These are phyloP conservation scores for Paraglomus brasilianum DNA, from an alignment of 192 early-diverging fungal genomes.

Conservation along the genomic window DNA sequence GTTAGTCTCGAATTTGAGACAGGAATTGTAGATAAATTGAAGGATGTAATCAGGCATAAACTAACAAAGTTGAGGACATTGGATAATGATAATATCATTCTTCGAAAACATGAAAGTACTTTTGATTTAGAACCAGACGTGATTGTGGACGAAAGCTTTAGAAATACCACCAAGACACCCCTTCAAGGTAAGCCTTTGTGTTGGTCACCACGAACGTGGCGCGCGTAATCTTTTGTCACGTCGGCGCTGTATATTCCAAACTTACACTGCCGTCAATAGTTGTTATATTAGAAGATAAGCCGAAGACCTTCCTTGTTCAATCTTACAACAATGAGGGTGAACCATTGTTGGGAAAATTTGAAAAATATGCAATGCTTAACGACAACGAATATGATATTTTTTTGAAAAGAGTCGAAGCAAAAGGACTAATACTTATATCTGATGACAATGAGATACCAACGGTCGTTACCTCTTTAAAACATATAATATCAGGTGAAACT, in stretches of 20 bases:
- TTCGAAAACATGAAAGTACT: too few species aligned
- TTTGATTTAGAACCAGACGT: neutral
- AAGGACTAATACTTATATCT: neutral
- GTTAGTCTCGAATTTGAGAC: too few species aligned
- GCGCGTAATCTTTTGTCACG: neutral
- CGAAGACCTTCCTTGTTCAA: constrained; percentile 13
- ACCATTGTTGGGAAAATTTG: neutral
- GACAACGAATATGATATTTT: neutral
- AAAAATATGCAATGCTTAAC: constrained; percentile 13
- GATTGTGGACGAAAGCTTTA: neutral
- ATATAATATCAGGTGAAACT: neutral
- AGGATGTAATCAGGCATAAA: too few species aligned
- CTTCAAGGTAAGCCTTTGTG: constrained; percentile 6
- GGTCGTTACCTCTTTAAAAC: neutral
- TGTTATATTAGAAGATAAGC: neutral
- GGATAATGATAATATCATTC: too few species aligned
- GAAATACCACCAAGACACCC: neutral
- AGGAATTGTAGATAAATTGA: too few species aligned
- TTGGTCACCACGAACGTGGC: constrained; percentile 1
- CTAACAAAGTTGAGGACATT: too few species aligned
- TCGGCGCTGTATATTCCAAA: constrained; percentile 4
- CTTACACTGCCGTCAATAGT: neutral
- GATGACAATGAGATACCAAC: neutral
- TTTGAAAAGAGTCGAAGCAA: constrained; percentile 8
- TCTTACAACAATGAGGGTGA: constrained; percentile 3